Evolutionary conservation across 2,329 filamentous ascomycete species (phyloP), one percentile per base, ranked within the genome.

Genomic region (Ophiosphaerella herpotricha): DNA sequence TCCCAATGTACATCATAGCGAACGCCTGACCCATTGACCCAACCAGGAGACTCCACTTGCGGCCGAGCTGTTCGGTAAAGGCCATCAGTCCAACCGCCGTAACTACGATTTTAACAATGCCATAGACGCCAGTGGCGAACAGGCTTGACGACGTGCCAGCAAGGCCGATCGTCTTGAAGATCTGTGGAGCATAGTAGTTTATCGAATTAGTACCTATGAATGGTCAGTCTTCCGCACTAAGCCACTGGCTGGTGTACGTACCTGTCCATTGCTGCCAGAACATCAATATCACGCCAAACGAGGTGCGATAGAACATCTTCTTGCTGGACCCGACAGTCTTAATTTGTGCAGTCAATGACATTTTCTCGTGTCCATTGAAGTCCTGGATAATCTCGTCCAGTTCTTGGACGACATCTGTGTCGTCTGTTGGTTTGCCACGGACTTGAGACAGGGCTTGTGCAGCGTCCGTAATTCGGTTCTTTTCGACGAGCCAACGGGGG

Each of bases 401-500:
- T 57, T 78, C 76, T 45, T 72, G 67, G 1, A 66, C 38, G 11
- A 78, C 72, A 14, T 64, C 63, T 0, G 61, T 46, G 33, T 76
- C 67, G 7, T 75, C 70, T 4, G 68, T 49, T 2, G 68, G 43
- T 53, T 68, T 72, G 26, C 63, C 59, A 4, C 76, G 73, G 3
- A 77, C 74, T 6, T 58, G 60, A 1, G 76, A 68, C 32, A 78
- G 63, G 16, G 74, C 73, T 44, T 68, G 66, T 7, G 68, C 71
- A 1, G 80, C 80, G 16, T 79, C 76, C 4, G 75, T 67, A 14
- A 76, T 65, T 2, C 75, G 74, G 46, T 77, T 77, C 68, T 81
- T 78, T 58, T 78, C 77, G n/a, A 80, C 76, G n/a, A 82, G 73
- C 78, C 79, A 82, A 14, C 80, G 76, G 1, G 80, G 78, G 2